Percentiles rank a stretch among this genome's conserved stretches.
Evolutionary conservation across 2,329 filamentous ascomycete species (phyloP).

Genomic region (Esteya vermicola): DNA sequence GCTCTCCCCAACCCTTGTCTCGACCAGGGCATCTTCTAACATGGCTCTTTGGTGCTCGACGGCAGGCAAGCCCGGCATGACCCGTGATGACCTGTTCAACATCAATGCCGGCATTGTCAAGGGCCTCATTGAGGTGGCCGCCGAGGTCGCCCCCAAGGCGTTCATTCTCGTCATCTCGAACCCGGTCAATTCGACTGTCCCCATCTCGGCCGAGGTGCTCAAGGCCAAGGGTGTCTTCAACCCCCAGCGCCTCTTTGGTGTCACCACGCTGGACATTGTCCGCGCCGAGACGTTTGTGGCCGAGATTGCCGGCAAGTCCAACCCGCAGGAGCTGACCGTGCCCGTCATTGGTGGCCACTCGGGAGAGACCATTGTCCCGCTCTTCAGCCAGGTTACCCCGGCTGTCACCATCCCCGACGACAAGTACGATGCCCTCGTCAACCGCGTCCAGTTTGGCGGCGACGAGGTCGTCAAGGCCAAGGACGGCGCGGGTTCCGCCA

Average conservation of each 20-base stretch:
- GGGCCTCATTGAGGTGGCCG: conserved; percentile 76
- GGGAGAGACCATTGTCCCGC: conserved; percentile 91
- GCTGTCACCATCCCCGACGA: conserved; percentile 69
- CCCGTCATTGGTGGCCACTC: conserved; percentile 96
- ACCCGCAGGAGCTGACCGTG: conserved; percentile 70
- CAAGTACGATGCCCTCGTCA: conserved; percentile 79
- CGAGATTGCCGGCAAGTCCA: conserved; percentile 66
- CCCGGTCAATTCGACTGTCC: conserved; percentile 98
- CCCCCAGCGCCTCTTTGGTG: conserved; percentile 90
- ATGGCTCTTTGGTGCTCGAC: background rate
- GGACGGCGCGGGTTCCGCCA: conserved; percentile 70
- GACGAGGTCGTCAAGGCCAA: conserved; percentile 85
- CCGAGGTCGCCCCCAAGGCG: conserved; percentile 81
- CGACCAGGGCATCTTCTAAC: background rate
- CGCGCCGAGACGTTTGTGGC: conserved; percentile 95
- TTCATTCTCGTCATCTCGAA: conserved; percentile 97
- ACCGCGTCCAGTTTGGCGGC: conserved; percentile 96
- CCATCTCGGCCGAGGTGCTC: conserved; percentile 92
- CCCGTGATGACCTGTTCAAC: conserved; percentile 98
- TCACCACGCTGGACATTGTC: conserved; percentile 96
- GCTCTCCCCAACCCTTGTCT: background rate
- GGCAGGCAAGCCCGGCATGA: conserved; percentile 98
- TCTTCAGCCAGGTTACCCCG: conserved; percentile 85
- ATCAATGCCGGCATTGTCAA: conserved; percentile 98
- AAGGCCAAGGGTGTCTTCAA: conserved; percentile 90